Evolutionary conservation across 2,329 filamentous ascomycete species (phyloP).

Genomic region (Cladobotryum mycophilum): DNA sequence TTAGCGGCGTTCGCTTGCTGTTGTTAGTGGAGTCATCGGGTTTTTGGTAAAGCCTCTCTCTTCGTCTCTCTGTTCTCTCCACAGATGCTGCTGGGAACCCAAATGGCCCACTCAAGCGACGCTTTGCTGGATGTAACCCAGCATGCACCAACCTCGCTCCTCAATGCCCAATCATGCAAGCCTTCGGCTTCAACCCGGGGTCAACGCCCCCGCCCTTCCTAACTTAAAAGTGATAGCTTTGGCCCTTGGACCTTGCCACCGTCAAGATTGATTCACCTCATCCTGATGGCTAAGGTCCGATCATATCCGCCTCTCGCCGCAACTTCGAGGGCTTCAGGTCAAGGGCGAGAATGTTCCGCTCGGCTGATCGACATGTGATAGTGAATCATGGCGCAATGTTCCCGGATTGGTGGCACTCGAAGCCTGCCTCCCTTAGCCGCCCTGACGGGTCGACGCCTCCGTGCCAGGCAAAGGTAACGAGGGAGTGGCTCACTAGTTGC

Average conservation of each 20-base stretch:
- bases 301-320: slow-evolving; percentile 12
- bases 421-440: slow-evolving; percentile 7
- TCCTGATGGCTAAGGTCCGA: slow-evolving; percentile 7
- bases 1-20: no score
- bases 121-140: no score
- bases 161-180: not conserved
- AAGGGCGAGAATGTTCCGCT: not conserved
- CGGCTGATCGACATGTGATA: slow-evolving; percentile 9
- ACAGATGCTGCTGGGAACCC: no score
- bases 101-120: no score
- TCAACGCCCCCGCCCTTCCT: not conserved
- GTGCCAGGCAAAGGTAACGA: not conserved
- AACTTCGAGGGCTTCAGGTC: not conserved
- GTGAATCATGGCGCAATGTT: not conserved
- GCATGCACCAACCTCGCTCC: no score
- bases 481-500: no score
- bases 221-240: slow-evolving; percentile 1
- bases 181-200: not conserved
- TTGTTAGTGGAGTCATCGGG: no score
- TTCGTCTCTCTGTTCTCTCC: no score
- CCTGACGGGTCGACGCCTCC: slow-evolving; percentile 4
- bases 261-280: not conserved
- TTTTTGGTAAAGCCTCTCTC: no score
- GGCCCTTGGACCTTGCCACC: slow-evolving; percentile 1
- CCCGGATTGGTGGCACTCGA: slow-evolving; percentile 6